Conservation (phyloP, 1,139 yeast species). For the Protomyces gravidus region DNA sequence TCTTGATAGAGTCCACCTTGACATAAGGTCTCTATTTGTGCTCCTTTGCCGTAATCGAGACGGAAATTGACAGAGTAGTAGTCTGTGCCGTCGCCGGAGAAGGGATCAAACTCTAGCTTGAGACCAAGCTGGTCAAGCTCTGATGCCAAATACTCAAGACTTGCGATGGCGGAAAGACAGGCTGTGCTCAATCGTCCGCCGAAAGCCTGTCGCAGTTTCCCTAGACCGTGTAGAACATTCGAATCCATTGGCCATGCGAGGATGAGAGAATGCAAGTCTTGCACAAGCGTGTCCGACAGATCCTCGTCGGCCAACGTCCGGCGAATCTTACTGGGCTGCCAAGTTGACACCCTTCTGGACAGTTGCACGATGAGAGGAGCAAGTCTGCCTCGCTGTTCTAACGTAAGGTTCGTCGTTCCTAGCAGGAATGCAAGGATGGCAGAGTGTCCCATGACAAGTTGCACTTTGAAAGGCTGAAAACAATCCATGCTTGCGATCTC, state of each 20-base stretch:
- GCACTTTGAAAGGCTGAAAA: constrained; percentile 59
- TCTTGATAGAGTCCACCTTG: constrained; percentile 65
- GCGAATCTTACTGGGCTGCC: not conserved
- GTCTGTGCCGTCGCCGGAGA: not conserved
- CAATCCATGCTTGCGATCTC: not conserved
- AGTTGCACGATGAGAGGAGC: constrained; percentile 1
- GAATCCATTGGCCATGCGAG: constrained; percentile 48
- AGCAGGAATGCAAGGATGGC: constrained; percentile 47
- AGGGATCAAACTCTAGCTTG: not conserved
- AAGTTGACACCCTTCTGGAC: constrained; percentile 38
- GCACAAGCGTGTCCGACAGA: constrained; percentile 59
- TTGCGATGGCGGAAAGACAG: not conserved
- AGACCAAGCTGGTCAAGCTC: not conserved
- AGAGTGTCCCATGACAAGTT: constrained; percentile 65
- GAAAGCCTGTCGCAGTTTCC: not conserved
- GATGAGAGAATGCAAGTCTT: constrained; percentile 57
- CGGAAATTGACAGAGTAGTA: not conserved
- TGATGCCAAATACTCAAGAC: not conserved
- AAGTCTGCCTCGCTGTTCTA: constrained; percentile 31
- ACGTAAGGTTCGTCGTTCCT: constrained; percentile 33
- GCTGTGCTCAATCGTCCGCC: not conserved
- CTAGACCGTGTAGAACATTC: not conserved
- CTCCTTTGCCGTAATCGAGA: constrained; percentile 47
- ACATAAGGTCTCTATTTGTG: constrained; percentile 61
- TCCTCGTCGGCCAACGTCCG: constrained; percentile 37